Evolutionary conservation across 2,329 filamentous ascomycete species (phyloP), one percentile per base, ranked within the genome.

Genomic region (Penicillium sp.): DNA sequence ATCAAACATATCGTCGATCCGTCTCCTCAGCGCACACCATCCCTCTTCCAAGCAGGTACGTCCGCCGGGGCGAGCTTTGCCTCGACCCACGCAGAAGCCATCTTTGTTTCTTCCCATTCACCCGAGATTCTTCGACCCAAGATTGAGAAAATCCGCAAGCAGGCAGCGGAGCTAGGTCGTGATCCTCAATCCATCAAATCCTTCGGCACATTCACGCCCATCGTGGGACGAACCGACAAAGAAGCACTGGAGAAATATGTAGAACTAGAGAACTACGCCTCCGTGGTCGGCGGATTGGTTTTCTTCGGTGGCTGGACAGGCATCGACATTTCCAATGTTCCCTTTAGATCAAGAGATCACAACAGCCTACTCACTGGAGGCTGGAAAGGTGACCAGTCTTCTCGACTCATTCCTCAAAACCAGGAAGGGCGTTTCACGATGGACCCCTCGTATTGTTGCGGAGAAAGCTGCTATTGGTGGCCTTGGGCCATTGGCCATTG

Each of bases 41-140:
- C 84, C 56, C 71, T 85, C 0, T 82, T 85, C 65, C 84, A 87
- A 59, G 84, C 84, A 0, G 85, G 85, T 0, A 85, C 84, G 0
- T 63, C 80, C 0, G 84, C 84, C 0, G 84, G 85, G 0, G 82
- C 79, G 1, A 72, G 74, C 0, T 87, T 87, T 62, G 84, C 82
- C 0, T 78, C 82, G 2, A 81, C 76, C 0, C 84, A 87, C 57
- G 84, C 84, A 1, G 84, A 87, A 71, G 84, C 81, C 1, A 83
- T 86, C 46, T 87, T 87, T 58, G 82, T 87, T 3, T 82, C 81
- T 0, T 78, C 78, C 0, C 83, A 85, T 64, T 82, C 79, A 0
- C 80, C 82, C 0, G 60, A 71, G 3, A 71, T 83, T 0, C 71
- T 85, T 4, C 70, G 73, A 1, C 79, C 81, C 1, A 83, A 83